Conservation (phyloP, 176 grass and related monocot genomes). For the Carex myosuroides region DNA sequence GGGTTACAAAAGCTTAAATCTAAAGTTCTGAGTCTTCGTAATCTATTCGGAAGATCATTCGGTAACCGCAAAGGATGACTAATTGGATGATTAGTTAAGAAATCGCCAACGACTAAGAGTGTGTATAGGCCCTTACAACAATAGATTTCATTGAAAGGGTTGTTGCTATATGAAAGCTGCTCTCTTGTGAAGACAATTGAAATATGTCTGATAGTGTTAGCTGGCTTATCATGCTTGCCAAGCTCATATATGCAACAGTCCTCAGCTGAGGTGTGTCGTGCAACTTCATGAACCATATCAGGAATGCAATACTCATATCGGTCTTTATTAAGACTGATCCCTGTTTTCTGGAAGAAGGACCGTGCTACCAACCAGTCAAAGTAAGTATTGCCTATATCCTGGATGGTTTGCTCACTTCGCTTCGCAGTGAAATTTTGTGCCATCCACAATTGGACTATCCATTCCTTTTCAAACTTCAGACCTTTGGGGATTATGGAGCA, state of each 20-base stretch:
- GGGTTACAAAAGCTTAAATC: constrained; percentile 29
- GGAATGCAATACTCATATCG: constrained; percentile 8
- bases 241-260: constrained; percentile 21
- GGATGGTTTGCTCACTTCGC: not conserved
- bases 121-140: constrained; percentile 10
- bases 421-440: constrained; percentile 32
- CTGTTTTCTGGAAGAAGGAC: constrained; percentile 21
- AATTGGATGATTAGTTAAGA: not conserved
- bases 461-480: constrained; percentile 23
- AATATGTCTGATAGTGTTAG: constrained; percentile 20
- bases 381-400: constrained; percentile 17
- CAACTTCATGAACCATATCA: constrained; percentile 11
- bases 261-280: not conserved
- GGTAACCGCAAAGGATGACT: not conserved
- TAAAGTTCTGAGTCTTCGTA: constrained; percentile 24
- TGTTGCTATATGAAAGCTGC: not conserved
- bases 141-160: constrained; percentile 3
- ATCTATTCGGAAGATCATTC: constrained; percentile 1
- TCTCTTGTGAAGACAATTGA: not conserved
- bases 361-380: constrained; percentile 15
- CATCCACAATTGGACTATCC: constrained; percentile 46
- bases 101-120: constrained; percentile 27
- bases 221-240: not conserved
- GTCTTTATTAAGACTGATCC: not conserved
- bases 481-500: constrained; percentile 30